These are phyloP conservation scores for Sclerotinia minor DNA, from an alignment of 2,329 filamentous ascomycete genomes.

Conservation along the genomic window DNA sequence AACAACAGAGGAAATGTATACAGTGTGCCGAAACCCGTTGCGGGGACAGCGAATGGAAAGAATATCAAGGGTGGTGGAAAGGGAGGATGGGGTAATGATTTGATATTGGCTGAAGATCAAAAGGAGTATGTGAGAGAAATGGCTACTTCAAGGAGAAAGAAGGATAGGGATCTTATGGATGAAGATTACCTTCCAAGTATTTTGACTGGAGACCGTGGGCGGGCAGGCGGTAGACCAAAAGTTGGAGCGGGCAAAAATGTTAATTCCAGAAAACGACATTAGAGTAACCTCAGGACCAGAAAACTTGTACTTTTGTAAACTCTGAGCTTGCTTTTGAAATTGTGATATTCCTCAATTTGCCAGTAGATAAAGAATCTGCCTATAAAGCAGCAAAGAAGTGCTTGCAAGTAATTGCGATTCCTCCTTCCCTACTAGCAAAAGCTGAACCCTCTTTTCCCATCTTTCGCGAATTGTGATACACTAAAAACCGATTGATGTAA, in stretches of 20 bases:
- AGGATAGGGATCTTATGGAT: conserved; percentile 86
- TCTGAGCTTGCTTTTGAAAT: conserved; percentile 3
- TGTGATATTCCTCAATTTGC: conserved; percentile 7
- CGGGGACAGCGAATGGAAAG: conserved; percentile 79
- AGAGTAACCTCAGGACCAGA: conserved; percentile 25
- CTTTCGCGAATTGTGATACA: not conserved
- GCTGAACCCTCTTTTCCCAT: not conserved
- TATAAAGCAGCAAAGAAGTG: conserved; percentile 4
- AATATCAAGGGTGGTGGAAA: conserved; percentile 69
- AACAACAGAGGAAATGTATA: conserved; percentile 91
- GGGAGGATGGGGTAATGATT: conserved; percentile 78
- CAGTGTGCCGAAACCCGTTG: conserved; percentile 86
- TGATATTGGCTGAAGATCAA: conserved; percentile 92
- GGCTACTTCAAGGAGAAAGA: conserved; percentile 63
- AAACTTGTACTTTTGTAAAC: not conserved
- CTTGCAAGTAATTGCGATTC: not conserved
- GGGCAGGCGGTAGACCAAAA: conserved; percentile 65
- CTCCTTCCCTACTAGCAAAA: not conserved
- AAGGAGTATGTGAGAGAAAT: conserved; percentile 78
- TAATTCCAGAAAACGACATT: conserved; percentile 71
- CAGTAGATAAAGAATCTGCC: not conserved
- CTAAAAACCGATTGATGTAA: conserved; percentile 5
- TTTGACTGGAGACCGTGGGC: conserved; percentile 73
- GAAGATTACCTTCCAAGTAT: conserved; percentile 88
- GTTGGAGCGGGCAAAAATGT: conserved; percentile 85